Evolutionary conservation across 2,329 filamentous ascomycete species (phyloP).

Genomic region (Hypoxylon sp.): DNA sequence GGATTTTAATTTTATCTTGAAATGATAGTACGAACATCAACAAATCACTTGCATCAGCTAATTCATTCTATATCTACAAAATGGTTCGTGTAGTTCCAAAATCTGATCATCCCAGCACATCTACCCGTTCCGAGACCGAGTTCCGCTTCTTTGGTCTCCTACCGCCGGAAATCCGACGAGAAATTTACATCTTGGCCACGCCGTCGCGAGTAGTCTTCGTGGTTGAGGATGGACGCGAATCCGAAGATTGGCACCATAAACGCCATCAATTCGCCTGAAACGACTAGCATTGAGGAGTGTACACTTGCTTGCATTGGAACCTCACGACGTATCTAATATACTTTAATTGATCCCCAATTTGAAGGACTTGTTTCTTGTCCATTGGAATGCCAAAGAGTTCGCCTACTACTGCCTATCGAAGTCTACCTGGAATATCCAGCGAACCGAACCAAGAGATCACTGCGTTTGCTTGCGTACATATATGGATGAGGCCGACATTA

Average conservation of each 20-base stretch:
- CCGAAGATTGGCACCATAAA: conserved; percentile 23
- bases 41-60: neutral
- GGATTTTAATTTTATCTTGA: too few species aligned
- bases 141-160: conserved; percentile 37
- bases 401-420: neutral
- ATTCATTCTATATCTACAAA: neutral
- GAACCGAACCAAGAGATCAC: neutral
- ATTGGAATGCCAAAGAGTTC: neutral
- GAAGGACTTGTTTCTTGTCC: conserved; percentile 8
- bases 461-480: neutral
- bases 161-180: conserved; percentile 40
- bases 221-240: conserved; percentile 21
- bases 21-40: too few species aligned
- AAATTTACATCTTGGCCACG: conserved; percentile 42
- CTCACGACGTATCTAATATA: neutral
- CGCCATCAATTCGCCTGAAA: conserved; percentile 24
- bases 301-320: neutral
- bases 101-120: neutral
- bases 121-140: neutral
- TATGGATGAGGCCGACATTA: conserved; percentile 20
- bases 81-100: neutral
- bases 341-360: conserved; percentile 15
- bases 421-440: neutral
- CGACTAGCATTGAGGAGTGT: conserved; percentile 28
- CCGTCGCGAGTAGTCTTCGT: conserved; percentile 43